Base-by-base conservation (phyloP, 306 rosid species). In the Myrica gale region DNA sequence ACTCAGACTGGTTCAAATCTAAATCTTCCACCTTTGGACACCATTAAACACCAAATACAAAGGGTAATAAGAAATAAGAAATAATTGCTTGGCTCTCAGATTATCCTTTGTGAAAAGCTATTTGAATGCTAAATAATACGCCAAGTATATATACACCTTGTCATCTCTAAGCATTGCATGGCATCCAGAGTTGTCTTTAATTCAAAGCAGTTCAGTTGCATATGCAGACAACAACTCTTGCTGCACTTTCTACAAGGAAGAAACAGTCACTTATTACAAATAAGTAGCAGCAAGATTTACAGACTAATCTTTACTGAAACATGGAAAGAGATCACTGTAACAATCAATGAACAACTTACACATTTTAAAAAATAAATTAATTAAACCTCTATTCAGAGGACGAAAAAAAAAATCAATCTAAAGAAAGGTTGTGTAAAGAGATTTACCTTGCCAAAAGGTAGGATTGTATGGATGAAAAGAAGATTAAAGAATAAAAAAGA, bases 161-260 rank as follows among this genome's bases (percentile, higher is more conserved):
- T 94, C 96, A 54, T 92, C 97, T 85, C 95, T 82, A 72, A 89
- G 97, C 83, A 94, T 82, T 45, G 98, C 92, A 76, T 88, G 96
- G 76, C 96, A 90, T 69, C 97, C 98, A 57, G 98, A 89, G 75
- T 92, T 90, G 80, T 94, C 97, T 85, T 94, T 26, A 26, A 26
- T 94, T 66, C 92, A 97, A 67, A 94, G 93, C 60, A 94, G 88
- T 83, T 90, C 96, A 67, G 88, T 94, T 54, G 96, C 95, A 78
- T 90, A 85, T 52, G 86, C 92, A 17, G 90, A 84, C 86, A 94
- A 76, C 44, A 94, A 74, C 77, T 92, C 95, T 60, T 86, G 83
- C 86, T 88, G 93, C 68, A 91, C 96, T 88, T 84, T 86, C 97
- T 93, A 77, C 46, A 65, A 23, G 79, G 48, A 80, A 48, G 41